Base-by-base conservation (phyloP, 2,329 filamentous ascomycete genomes). In the Ophioceras dolichostomum region DNA sequence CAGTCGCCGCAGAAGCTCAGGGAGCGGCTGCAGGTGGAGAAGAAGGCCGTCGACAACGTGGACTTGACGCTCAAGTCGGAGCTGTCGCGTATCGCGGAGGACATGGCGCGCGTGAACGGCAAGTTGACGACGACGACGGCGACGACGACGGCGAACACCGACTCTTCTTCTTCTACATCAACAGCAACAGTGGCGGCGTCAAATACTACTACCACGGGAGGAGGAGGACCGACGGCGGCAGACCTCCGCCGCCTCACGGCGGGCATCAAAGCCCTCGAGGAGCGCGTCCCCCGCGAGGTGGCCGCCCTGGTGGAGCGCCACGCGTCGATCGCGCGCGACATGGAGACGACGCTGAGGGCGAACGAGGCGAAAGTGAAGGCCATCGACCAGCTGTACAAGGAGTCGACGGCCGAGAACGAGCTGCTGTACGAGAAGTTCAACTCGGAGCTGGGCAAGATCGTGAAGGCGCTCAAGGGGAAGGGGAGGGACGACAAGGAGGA, bases 381-480 rank as follows among this genome's bases (percentile, higher is more conserved):
- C 29, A 75, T 95, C 37, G 88, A 95, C 54, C 83, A 93, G 58
- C 64, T 94, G 36, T 94, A 93, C 61, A 83, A 85, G 45, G 86
- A 94, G 52, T 75, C 79, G 13, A 86, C 79, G 48, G 83, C 85
- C 0, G 89, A 96, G 64, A 96, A 95, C 49, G 88, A 95, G 60
- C 73, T 89, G 21, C 67, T 96, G 39, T 95, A 95, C 57, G 83
- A 89, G 46, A 80, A 79, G 42, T 94, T 95, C 65, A 94, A 95
- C 50, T 74, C 77, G n/a, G 89, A 95, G 60, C 63, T 96, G 34
- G 81, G 76, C 48, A 86, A 83, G 62, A 83, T 95, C 42, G 68
- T 87, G 31, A 81, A 76, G 55, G 83, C 80, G 29, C 68, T 91
- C 34, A 76, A 76, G 55, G 73, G 73, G 42, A 80, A 79, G 46